Base-by-base conservation (phyloP, 1,284 basidiomycete species). In the Coniferiporia weirii region DNA sequence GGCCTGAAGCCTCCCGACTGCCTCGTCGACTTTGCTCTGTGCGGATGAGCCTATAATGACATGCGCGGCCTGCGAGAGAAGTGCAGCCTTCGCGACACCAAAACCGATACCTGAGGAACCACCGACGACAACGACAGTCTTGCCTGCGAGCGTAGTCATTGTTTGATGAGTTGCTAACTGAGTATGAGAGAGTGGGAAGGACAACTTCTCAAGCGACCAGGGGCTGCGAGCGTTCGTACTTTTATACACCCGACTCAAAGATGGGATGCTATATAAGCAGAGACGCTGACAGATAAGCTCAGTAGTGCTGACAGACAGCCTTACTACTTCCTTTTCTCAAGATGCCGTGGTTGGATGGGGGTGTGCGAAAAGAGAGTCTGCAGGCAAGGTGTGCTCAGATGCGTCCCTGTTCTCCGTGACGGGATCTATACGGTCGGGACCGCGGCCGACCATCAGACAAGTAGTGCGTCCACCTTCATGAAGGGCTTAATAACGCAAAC, bases 31-130 rank as follows among this genome's bases (percentile, higher is more conserved):
- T 36, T 56, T 56, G 27, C 55, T 54, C n/a, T 60, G 44, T 15
- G 54, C 52, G 22, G 64, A 62, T 2, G 65, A 66, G 17, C 50
- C 62, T 22, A 66, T 62, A 43, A 62, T 62, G 10, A 64, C 64
- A 17, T 60, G 60, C 9, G 53, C 52, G 1, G 64, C 65, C 10
- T 54, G 55, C 36, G 52, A 54, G 12, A 59, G 44, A 32, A 66
- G 57, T 8, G 59, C 17, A 19, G 56, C 57, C 20, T 64, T 60
- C 15, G 64, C 65, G 2, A 64, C 65, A 13, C 45, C 61, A 46
- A 56, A 63, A 4, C 65, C 64, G 19, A 65, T 60, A 1, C 65
- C 65, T 5, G 64, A 64, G 5, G 64, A 63, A 12, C 65, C 65
- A 15, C 65, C 64, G 19, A 66, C 50, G 38, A 66, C 52, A 36